Percentiles rank a stretch among this genome's conserved stretches.
Conservation (phyloP, 768 basidiomycete species). For the Hortiboletus flavorubellus region DNA sequence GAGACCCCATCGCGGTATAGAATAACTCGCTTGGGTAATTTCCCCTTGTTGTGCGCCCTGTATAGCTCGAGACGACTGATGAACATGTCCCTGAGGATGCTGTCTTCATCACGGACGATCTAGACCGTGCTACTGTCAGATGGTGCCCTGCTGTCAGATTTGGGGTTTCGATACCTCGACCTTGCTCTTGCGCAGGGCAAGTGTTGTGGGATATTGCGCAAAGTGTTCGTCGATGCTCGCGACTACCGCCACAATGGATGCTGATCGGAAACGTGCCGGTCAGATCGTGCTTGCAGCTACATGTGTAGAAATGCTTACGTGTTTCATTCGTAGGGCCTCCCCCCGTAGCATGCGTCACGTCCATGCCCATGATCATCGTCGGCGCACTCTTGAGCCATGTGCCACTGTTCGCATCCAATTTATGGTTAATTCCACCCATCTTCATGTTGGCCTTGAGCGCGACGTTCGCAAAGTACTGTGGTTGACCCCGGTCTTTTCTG, state of each 20-base stretch:
- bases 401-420: conserved; percentile 37
- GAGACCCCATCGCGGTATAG: conserved; percentile 74
- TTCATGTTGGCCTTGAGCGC: conserved; percentile 57
- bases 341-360: conserved; percentile 69
- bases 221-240: conserved; percentile 45
- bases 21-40: conserved; percentile 42
- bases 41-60: conserved; percentile 30
- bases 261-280: conserved; percentile 8
- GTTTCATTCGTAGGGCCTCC: conserved; percentile 54
- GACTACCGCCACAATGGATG: conserved; percentile 54
- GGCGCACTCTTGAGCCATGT: conserved; percentile 38
- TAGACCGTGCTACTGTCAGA: background rate
- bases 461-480: conserved; percentile 53
- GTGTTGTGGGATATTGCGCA: conserved; percentile 47
- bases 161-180: conserved; percentile 52
- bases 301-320: conserved; percentile 19
- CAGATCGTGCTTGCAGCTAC: background rate
- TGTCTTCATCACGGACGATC: conserved; percentile 23
- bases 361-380: conserved; percentile 58
- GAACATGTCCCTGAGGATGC: conserved; percentile 43
- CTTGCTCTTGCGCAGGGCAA: conserved; percentile 49
- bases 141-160: background rate
- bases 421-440: conserved; percentile 52
- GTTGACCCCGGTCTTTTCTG: conserved; percentile 44
- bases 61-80: conserved; percentile 42